Base-by-base conservation (phyloP, 345 rosid genomes). In the Trapa bicornis region DNA sequence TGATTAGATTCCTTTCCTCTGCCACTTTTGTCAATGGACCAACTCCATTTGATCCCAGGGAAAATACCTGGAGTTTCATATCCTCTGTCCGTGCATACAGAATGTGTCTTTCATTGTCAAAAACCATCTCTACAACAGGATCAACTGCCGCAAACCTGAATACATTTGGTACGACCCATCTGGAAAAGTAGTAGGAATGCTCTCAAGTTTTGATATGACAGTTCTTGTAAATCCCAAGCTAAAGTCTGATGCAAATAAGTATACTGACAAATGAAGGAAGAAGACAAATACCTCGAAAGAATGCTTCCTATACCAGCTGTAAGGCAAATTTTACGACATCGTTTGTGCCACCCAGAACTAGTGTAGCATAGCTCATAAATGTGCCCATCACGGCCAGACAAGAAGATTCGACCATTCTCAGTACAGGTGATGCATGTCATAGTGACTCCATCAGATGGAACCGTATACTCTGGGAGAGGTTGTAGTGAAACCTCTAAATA, bases 121-220 rank as follows among this genome's bases (percentile, higher is more conserved):
- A 73, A 75, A 87, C 96, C 96, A 91, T 82, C 79, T 91, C 99
- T 69, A 89, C 77, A 72, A 91, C 85, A 76, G 97, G 85, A 72
- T 91, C 96, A 70, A 86, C 87, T 73, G 96, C 91, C 71, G 96
- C 92, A 86, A 94, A 94, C 83, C 86, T 94, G 70, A 94, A 91
- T 37, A 94, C 80, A 77, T 87, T 89, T 56, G 99, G 99, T 38
- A 94, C 81, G 64, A 94, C 87, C 99, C 99, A 94, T 88, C 99
- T 94, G 84, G 47, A 79, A 79, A 79, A 53, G 70, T 65, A 66
- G 75, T 47, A 2, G 45, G 22, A 33, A 38, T 58, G 53, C 63
- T 61, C 22, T 52, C 29, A 50, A 65, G 52, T 61, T 67, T 41
- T 54, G n/a, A 61, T 3, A 38, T 61, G 15, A 47, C 53, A 61